Base-by-base conservation (phyloP, 345 rosid genomes). In the Capsella bursapastoris region DNA sequence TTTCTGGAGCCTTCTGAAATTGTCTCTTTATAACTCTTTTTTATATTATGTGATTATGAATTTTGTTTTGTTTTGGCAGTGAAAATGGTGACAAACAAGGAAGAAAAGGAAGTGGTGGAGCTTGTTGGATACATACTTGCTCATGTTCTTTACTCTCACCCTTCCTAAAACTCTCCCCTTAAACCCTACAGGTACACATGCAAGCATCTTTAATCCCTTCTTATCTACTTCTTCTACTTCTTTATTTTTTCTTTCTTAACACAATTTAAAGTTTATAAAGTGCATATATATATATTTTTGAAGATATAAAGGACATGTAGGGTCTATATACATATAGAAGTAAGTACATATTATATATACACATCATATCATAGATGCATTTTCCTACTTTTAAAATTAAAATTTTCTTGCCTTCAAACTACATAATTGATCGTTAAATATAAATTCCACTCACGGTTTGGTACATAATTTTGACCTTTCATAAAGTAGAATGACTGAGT, bases 31-130 rank as follows among this genome's bases (percentile, higher is more conserved):
- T 2, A 66, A 57, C 29, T 57, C 15, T 13, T 28, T 67, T 59
- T 47, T 34, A 34, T 34, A 34, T 18, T 28, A 28, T 52, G 25
- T 32, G 49, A 53, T 31, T 43, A 43, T 43, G 40, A 75, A 28
- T 43, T 43, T 55, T 28, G 55, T 2, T 47, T 73, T 2, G 47
- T 73, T 58, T 68, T 74, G 75, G 81, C 90, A 90, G 93, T 87
- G 65, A 89, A 84, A 74, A 84, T 85, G 78, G 86, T 80, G 72
- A 85, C 91, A 64, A 77, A 83, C n/a, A 77, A 75, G 72, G 79
- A 79, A 64, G 90, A 87, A 79, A 90, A 79, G 34, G 87, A 85
- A 40, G 82, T 82, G 27, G 76, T 78, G 62, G 85, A 81, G 70
- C 66, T 78, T 34, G 91, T 89, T 50, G 56, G 62, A 55, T 68